A percentile compares a stretch with the other conserved stretches of the same genome.
Conservation (phyloP, 202 grass and related monocot genomes). For the Miscanthus sacchariflorus region DNA sequence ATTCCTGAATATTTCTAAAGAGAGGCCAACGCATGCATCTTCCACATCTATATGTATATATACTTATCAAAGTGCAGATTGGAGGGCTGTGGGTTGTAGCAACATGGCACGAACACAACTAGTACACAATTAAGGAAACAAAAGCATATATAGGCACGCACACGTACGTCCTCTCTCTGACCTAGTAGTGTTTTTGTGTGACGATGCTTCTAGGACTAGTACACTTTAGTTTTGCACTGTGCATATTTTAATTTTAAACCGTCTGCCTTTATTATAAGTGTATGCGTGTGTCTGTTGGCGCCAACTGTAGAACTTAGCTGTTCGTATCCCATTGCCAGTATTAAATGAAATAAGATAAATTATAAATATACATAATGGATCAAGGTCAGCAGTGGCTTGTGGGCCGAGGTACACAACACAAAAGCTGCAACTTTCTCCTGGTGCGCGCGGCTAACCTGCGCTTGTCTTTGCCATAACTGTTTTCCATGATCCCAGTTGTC, state of each 20-base stretch:
- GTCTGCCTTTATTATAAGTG: not conserved
- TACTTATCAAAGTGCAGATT: not conserved
- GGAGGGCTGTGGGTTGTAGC: not conserved
- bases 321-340: slow-evolving; percentile 20
- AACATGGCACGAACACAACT: slow-evolving; percentile 1
- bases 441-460: slow-evolving; percentile 13
- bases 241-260: slow-evolving; percentile 9
- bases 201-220: slow-evolving; percentile 20
- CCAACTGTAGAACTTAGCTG: slow-evolving; percentile 24
- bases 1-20: not conserved
- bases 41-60: not conserved
- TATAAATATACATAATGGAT: not conserved
- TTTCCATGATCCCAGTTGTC: not conserved
- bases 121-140: not conserved
- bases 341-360: not conserved
- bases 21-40: slow-evolving; percentile 12
- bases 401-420: not conserved
- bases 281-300: slow-evolving; percentile 5
- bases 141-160: not conserved
- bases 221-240: slow-evolving; percentile 7
- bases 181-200: slow-evolving; percentile 25
- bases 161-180: slow-evolving; percentile 27
- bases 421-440: not conserved
- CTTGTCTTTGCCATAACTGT: not conserved
- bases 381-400: slow-evolving; percentile 34